These are phyloP conservation scores for Geoglossum cookeanum DNA, from an alignment of 2,329 filamentous ascomycete genomes.

Conservation along the genomic window DNA sequence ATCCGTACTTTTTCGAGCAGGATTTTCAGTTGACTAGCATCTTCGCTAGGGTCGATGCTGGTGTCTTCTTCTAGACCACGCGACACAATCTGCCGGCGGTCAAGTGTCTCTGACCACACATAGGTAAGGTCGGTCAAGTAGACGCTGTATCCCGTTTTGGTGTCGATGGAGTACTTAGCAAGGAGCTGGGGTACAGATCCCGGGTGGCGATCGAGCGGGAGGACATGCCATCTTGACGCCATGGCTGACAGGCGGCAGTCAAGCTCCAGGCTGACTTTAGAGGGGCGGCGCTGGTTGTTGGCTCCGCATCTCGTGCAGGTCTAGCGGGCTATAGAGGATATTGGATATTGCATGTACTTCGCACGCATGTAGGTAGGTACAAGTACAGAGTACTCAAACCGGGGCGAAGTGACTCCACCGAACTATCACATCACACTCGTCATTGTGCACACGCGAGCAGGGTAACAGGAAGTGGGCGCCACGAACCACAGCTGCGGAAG, in stretches of 20 bases:
- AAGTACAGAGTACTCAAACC: too few species aligned
- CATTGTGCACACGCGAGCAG: neutral
- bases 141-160: constrained; percentile 35
- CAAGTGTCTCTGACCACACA: constrained; percentile 51
- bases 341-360: too few species aligned
- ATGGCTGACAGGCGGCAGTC: constrained; percentile 2
- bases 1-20: constrained; percentile 44
- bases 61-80: constrained; percentile 44
- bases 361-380: too few species aligned
- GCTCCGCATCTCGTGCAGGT: too few species aligned
- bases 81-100: constrained; percentile 39
- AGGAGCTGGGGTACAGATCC: neutral
- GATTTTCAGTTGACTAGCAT: constrained; percentile 44
- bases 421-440: too few species aligned
- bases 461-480: neutral
- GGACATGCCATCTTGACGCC: constrained; percentile 7
- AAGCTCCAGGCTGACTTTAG: neutral
- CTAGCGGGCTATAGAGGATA: too few species aligned
- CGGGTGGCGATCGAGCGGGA: neutral
- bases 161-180: neutral
- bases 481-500: too few species aligned
- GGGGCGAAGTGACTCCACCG: too few species aligned
- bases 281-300: neutral
- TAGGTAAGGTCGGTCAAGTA: constrained; percentile 52
- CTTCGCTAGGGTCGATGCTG: constrained; percentile 54